phyloP scores from a whole-genome alignment of 345 rosid species.

The Acer negundo region DNA sequence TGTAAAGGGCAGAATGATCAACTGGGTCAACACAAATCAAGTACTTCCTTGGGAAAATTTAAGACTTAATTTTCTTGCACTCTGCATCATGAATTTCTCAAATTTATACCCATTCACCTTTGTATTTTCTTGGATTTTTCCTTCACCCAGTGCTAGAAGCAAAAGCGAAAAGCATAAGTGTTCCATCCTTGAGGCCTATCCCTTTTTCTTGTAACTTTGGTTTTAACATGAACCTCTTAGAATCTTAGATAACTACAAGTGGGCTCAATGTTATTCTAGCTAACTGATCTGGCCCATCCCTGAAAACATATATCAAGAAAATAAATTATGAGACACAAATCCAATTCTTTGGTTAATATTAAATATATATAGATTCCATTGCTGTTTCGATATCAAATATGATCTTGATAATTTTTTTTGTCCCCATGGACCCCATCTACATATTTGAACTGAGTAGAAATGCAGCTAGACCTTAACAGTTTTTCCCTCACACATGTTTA shows the following conservation, averaged over 20 bases:
- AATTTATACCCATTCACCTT: neutral
- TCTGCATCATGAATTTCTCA: no score
- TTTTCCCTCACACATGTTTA: neutral
- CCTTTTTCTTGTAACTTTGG: neutral
- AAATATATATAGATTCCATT: neutral
- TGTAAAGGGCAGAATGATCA: neutral
- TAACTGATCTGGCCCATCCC: no score
- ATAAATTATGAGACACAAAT: no score
- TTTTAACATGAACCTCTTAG: no score
- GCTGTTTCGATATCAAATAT: neutral
- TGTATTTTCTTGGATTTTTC: neutral
- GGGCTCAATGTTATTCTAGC: no score
- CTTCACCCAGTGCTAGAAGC: neutral
- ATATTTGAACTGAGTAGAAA: neutral
- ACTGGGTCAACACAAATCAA: neutral
- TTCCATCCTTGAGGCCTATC: neutral
- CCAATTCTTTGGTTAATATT: neutral
- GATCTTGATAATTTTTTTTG: neutral
- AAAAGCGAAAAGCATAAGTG: neutral
- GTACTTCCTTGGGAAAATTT: neutral
- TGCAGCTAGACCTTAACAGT: neutral
- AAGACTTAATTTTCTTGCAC: neutral
- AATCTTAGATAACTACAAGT: no score
- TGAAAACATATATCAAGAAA: no score
- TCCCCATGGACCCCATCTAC: neutral